phyloP scores from a whole-genome alignment of 2,329 filamentous ascomycete species.

The Fusarium drepaniforme region DNA sequence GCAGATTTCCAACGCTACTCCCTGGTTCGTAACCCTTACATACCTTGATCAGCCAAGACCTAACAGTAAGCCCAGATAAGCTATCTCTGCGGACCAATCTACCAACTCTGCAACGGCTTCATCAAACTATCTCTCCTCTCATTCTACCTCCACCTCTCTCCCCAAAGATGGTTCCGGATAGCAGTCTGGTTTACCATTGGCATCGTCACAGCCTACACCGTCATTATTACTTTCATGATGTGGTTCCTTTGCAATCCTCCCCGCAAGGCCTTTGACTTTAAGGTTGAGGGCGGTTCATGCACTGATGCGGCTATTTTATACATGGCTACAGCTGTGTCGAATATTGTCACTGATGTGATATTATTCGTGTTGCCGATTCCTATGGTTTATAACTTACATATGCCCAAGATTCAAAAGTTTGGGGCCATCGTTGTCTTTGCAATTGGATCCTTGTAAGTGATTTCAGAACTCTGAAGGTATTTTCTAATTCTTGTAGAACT shows the following conservation, averaged over 20 bases:
- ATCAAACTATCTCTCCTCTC: conserved; percentile 53
- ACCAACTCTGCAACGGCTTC: conserved; percentile 50
- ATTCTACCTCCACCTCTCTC: conserved; percentile 53
- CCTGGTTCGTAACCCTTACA: conserved; percentile 23
- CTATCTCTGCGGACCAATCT: conserved; percentile 47
- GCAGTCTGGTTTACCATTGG: conserved; percentile 45
- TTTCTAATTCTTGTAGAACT: conserved; percentile 24
- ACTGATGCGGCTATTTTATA: conserved; percentile 60
- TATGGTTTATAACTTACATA: conserved; percentile 56
- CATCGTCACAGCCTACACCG: conserved; percentile 48
- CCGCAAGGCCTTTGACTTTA: conserved; percentile 39
- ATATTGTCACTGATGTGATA: conserved; percentile 60
- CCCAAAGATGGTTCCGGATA: conserved; percentile 47
- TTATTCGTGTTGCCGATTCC: conserved; percentile 60
- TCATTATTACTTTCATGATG: conserved; percentile 41
- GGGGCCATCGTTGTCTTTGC: conserved; percentile 58
- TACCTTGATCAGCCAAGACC: neutral
- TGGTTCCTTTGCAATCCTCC: conserved; percentile 41
- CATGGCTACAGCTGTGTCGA: conserved; percentile 60
- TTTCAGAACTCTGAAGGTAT: no score
- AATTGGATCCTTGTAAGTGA: conserved; percentile 48
- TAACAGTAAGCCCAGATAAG: conserved; percentile 14
- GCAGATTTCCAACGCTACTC: conserved; percentile 31
- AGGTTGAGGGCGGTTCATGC: conserved; percentile 48
- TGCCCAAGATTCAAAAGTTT: conserved; percentile 59